These are phyloP conservation scores for Trametes gibbosa DNA, from an alignment of 768 basidiomycete genomes.

Conservation along the genomic window DNA sequence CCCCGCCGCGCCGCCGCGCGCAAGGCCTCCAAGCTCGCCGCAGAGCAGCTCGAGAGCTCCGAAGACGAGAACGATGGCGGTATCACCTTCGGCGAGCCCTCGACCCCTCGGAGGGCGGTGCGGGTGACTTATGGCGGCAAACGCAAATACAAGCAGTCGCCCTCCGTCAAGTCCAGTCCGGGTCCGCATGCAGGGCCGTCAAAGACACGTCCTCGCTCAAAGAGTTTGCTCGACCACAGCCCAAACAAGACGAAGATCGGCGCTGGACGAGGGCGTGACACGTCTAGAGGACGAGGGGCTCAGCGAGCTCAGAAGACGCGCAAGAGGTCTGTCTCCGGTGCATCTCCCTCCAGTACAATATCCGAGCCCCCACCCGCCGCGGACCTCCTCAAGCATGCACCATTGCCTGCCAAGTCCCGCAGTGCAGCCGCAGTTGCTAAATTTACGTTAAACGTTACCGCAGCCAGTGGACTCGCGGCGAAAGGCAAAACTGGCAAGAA, in stretches of 20 bases:
- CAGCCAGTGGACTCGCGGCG: not conserved
- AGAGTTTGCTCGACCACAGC: not conserved
- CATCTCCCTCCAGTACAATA: not conserved
- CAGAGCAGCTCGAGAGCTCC: slow-evolving; percentile 26
- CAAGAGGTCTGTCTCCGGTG: not conserved
- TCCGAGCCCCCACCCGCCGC: not conserved
- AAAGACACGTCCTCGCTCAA: not conserved
- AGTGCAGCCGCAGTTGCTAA: not conserved
- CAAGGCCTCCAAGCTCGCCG: slow-evolving; percentile 21
- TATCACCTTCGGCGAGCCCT: slow-evolving; percentile 23
- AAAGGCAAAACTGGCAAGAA: slow-evolving; percentile 6
- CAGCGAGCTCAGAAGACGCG: not conserved
- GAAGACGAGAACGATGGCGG: slow-evolving; percentile 15
- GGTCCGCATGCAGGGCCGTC: not conserved
- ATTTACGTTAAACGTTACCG: not conserved
- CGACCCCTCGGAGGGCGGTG: slow-evolving; percentile 14
- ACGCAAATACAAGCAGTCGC: slow-evolving; percentile 7
- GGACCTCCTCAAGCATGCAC: not conserved
- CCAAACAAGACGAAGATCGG: not conserved
- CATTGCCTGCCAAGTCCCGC: not conserved
- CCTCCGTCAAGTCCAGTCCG: slow-evolving; percentile 4
- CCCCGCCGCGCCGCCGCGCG: slow-evolving; percentile 24
- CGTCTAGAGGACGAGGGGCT: not conserved
- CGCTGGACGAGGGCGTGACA: not conserved
- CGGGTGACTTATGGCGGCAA: slow-evolving; percentile 20